A percentile compares a stretch with the other conserved stretches of the same genome.
Evolutionary conservation across 108 stramenopile species (phyloP).

Genomic region (Parietichytrium sp.): DNA sequence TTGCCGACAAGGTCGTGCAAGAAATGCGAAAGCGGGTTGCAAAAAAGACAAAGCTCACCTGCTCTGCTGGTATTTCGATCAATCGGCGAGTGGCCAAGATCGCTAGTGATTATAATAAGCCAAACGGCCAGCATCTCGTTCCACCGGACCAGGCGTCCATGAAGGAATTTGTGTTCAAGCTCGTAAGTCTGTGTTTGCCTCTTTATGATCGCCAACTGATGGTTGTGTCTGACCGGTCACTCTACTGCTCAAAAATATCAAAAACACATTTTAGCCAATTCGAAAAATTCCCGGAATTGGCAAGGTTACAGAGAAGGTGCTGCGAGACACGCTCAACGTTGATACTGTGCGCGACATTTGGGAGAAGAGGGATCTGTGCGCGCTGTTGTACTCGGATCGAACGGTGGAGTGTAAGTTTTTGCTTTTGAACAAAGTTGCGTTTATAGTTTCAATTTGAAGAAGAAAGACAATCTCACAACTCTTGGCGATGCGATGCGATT

Average conservation of each 20-base stretch:
- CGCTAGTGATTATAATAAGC: conserved; percentile 85
- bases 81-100: conserved; percentile 89
- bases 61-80: conserved; percentile 84
- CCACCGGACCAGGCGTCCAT: conserved; percentile 62
- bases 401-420: conserved; percentile 65
- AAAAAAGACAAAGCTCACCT: conserved; percentile 75
- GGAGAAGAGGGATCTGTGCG: conserved; percentile 56
- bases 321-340: conserved; percentile 68
- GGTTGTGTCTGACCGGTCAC: conserved; percentile 15
- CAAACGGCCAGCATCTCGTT: conserved; percentile 88
- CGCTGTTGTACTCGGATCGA: conserved; percentile 66
- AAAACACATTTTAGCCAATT: too few relatives aligned
- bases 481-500: neutral
- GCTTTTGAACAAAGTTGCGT: conserved; percentile 72
- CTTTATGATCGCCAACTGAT: conserved; percentile 40
- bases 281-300: conserved; percentile 86
- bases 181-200: conserved; percentile 41
- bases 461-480: conserved; percentile 24
- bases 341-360: conserved; percentile 77
- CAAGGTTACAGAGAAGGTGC: conserved; percentile 80
- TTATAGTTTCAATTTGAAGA: conserved; percentile 54
- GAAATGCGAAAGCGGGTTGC: conserved; percentile 73
- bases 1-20: conserved; percentile 44
- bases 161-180: conserved; percentile 67
- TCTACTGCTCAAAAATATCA: too few relatives aligned